Base-by-base conservation (phyloP, 805 yeast genomes). In the Vanderwaltozyma tropicalis region DNA sequence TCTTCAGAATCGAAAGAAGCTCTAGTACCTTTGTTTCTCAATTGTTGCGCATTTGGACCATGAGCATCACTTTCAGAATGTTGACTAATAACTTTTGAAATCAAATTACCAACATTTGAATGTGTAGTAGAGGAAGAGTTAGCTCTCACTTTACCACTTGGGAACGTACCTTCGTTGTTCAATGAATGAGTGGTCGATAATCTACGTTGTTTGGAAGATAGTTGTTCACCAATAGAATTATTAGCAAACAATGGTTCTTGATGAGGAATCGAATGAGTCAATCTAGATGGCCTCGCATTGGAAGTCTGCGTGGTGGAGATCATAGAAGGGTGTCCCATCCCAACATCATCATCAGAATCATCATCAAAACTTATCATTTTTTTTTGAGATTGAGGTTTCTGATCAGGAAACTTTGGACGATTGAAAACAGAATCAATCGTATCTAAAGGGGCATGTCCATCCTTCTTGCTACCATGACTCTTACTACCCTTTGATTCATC, bases 1-100 rank as follows among this genome's bases (percentile, higher is more conserved):
- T 74, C 80, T 46, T 81, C 89, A 42, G 77, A 72, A 49, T 79
- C 86, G 12, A 57, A 43, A 18, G 62, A 52, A 11, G 49, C 37
- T 24, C 51, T 38, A 11, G 58, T 45, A 14, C 40, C 27, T 3
- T 47, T 39, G 32, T 43, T 46, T 32, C 35, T 39, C 19, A 48
- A 26, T 3, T 61, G 63, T 28, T 41, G 40, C 18, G 49, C 42
- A 19, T 41, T 41, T 17, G 55, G 52, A 4, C 56, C 43, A 4
- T 43, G 48, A 24, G 39, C 37, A 14, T 25, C 22, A 29, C 9
- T 15, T 36, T 18, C 41, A 18, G 34, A 47, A 40, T 28, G 30
- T 44, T 48, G 37, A 37, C 48, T 21, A 41, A 19, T 34, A 41
- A 40, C 43, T 32, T 33, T 40, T 9, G 43, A 31, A 22, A 45